These are phyloP conservation scores for Suillus cothurnatus DNA, from an alignment of 768 basidiomycete genomes.

Conservation along the genomic window DNA sequence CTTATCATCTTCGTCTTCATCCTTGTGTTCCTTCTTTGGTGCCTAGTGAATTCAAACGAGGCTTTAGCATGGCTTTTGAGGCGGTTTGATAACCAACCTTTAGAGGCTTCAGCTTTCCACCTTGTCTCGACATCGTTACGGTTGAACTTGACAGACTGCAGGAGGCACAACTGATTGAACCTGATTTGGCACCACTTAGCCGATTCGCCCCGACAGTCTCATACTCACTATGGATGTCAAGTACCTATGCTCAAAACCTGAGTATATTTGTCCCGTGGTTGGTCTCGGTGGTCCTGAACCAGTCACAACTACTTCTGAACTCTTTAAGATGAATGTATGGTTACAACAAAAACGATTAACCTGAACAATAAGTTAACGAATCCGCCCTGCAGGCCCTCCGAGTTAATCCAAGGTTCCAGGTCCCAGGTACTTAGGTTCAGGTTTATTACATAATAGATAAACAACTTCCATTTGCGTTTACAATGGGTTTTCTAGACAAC, in stretches of 20 bases:
- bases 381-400: background rate
- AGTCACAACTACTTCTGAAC: background rate
- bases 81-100: constrained; percentile 53
- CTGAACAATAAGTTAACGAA: background rate
- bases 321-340: background rate
- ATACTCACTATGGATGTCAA: background rate
- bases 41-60: constrained; percentile 48
- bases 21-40: constrained; percentile 81
- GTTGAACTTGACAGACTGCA: background rate
- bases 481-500: background rate
- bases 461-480: constrained; percentile 4
- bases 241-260: background rate
- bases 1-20: constrained; percentile 66
- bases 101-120: constrained; percentile 85
- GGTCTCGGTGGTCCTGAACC: background rate
- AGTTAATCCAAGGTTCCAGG: background rate
- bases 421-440: background rate
- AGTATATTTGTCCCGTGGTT: background rate
- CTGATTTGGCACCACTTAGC: background rate
- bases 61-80: background rate
- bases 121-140: constrained; percentile 60
- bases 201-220: background rate
- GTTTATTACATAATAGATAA: background rate
- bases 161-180: background rate
- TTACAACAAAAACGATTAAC: background rate